Conservation (phyloP, 192 early-diverging fungal genomes). For the Linnemannia zychae region DNA sequence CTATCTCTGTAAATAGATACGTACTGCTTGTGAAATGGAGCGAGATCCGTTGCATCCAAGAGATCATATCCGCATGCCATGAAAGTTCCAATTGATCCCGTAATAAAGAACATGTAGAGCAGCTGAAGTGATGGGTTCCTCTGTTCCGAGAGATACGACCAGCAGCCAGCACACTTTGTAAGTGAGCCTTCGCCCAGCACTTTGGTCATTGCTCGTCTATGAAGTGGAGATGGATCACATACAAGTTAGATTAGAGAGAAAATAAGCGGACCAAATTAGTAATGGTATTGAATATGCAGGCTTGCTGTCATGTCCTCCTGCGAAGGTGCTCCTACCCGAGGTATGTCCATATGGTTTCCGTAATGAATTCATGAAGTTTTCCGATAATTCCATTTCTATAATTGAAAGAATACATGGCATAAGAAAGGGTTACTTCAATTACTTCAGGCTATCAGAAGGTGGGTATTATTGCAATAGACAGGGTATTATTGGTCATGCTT, state of each 20-base stretch:
- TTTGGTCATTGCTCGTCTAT: constrained; percentile 36
- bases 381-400: constrained; percentile 43
- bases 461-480: background rate
- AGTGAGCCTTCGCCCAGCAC: constrained; percentile 25
- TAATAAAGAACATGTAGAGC: constrained; percentile 50
- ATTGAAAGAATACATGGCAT: background rate
- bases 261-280: too few relatives aligned
- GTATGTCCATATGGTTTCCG: constrained; percentile 45
- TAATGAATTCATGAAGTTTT: constrained; percentile 50
- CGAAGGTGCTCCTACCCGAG: constrained; percentile 34
- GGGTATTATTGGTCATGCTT: background rate
- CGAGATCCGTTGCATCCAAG: constrained; percentile 24
- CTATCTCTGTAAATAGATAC: background rate
- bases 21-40: constrained; percentile 37
- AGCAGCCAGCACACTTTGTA: constrained; percentile 39
- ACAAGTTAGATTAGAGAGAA: background rate
- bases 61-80: constrained; percentile 44
- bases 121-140: constrained; percentile 47
- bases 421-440: background rate
- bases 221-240: background rate
- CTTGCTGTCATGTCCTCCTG: background rate
- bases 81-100: constrained; percentile 43
- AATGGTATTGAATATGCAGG: background rate
- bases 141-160: constrained; percentile 39
- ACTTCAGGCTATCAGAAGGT: background rate